Evolutionary conservation across 306 rosid genomes (phyloP), one percentile per base, ranked within the genome.

Genomic region (Fragaria vesca): DNA sequence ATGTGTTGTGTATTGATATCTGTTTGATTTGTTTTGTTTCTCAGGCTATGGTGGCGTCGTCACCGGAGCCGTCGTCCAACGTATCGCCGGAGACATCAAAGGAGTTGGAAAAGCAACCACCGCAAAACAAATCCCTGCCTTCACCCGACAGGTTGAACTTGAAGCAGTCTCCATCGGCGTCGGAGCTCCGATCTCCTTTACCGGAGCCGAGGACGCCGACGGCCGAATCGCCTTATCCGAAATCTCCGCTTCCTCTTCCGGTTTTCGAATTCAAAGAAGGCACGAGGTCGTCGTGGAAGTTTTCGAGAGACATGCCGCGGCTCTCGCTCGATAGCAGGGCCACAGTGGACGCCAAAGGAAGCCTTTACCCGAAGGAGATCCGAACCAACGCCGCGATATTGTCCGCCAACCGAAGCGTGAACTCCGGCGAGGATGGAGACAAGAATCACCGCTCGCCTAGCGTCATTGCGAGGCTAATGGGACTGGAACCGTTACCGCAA

Each of bases 241-340:
- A 79, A 69, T 79, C 73, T 17, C 81, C 89, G 4, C 91, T 80
- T 80, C 86, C 91, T 0, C 97, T 95, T 26, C 88, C 92, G 0
- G 88, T 78, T 70, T 83, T 91, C 38, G 93, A 92, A 76, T 86
- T 92, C 81, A 92, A 92, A 76, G 93, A 95, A 83, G 95, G 97
- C 7, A 88, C 95, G 1, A 87, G 88, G 79, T 76, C 96, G 6
- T 75, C 97, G 1, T 95, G 99, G 99, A 95, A 93, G 86, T 93
- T 95, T 75, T 73, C 96, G 0, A 82, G 93, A 86, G 99, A 95
- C 21, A 95, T 97, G 71, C 99, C 99, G 4, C 86, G 99, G 6
- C 89, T 95, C 6, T 95, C 99, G 1, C 80, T 95, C 1, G 99
- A 95, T 76, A 95, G 99, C 85, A 88, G 99, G 81, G 97, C 97